Evolutionary conservation across 2,329 filamentous ascomycete genomes (phyloP).

Genomic region (Lecanicillium sp.): DNA sequence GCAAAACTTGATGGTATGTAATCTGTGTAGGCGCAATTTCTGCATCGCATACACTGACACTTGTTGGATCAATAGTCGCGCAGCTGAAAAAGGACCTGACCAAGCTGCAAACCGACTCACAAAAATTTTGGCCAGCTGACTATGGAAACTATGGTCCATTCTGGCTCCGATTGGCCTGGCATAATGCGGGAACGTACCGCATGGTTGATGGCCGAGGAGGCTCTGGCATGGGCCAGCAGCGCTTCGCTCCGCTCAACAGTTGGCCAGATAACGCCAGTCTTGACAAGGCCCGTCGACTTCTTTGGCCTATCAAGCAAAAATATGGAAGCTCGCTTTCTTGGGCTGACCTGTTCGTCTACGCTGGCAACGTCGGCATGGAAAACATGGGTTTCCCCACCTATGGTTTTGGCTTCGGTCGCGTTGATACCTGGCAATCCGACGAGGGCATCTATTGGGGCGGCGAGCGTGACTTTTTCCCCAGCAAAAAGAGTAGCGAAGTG

Average conservation of each 20-base stretch:
- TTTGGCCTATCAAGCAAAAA: slow-evolving; percentile 81
- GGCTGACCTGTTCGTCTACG: slow-evolving; percentile 66
- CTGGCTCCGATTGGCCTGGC: slow-evolving; percentile 77
- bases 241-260: slow-evolving; percentile 72
- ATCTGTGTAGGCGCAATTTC: not conserved
- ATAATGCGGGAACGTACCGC: slow-evolving; percentile 69
- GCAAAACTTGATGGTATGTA: slow-evolving; percentile 48
- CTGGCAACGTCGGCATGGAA: slow-evolving; percentile 74
- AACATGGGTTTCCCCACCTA: slow-evolving; percentile 69
- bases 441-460: slow-evolving; percentile 73
- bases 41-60: not conserved
- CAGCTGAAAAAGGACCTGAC: slow-evolving; percentile 67
- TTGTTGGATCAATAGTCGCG: slow-evolving; percentile 37
- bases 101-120: slow-evolving; percentile 67
- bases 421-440: slow-evolving; percentile 70
- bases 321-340: slow-evolving; percentile 78
- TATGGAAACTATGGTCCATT: slow-evolving; percentile 77
- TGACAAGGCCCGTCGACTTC: slow-evolving; percentile 72
- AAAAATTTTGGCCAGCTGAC: slow-evolving; percentile 78
- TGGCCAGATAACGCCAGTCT: slow-evolving; percentile 76
- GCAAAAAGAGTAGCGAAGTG: slow-evolving; percentile 67
- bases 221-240: slow-evolving; percentile 67
- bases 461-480: slow-evolving; percentile 43
- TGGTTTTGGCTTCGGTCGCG: slow-evolving; percentile 66
- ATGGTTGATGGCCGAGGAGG: slow-evolving; percentile 70